These are phyloP conservation scores for Rubroboletus satanas DNA, from an alignment of 768 basidiomycete species.

Conservation along the genomic window DNA sequence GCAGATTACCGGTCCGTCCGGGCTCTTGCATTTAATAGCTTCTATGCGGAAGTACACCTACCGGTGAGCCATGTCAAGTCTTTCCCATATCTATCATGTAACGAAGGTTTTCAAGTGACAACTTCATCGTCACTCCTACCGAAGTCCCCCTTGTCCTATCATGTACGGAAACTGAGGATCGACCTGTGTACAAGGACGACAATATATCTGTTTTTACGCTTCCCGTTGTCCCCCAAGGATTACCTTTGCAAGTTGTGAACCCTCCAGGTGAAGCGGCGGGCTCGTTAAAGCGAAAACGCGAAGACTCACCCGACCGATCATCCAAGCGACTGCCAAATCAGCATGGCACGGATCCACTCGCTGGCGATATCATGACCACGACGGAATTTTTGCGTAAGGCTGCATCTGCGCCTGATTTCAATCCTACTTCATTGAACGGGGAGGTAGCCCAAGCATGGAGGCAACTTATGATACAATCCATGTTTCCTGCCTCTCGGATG, in stretches of 20 bases:
- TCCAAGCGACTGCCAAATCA: slow-evolving; percentile 32
- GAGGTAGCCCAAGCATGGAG: slow-evolving; percentile 55
- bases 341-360: background rate
- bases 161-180: slow-evolving; percentile 21
- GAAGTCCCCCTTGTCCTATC: slow-evolving; percentile 37
- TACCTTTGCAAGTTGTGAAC: background rate
- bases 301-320: slow-evolving; percentile 35
- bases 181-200: slow-evolving; percentile 56
- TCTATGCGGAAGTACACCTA: slow-evolving; percentile 64
- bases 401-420: slow-evolving; percentile 25
- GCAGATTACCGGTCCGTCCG: slow-evolving; percentile 67
- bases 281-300: slow-evolving; percentile 42
- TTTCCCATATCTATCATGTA: background rate
- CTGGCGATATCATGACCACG: background rate
- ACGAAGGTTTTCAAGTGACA: slow-evolving; percentile 38
- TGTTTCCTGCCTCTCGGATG: slow-evolving; percentile 51
- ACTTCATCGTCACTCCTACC: slow-evolving; percentile 42
- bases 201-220: slow-evolving; percentile 65
- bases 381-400: slow-evolving; percentile 19
- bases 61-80: slow-evolving; percentile 41
- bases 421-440: slow-evolving; percentile 35
- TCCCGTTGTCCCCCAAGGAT: slow-evolving; percentile 38
- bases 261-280: background rate
- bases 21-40: slow-evolving; percentile 66
- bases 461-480: slow-evolving; percentile 45